Percentiles rank a stretch among this genome's conserved stretches.
phyloP scores from a whole-genome alignment of 257 asterid genomes.

The Penstemon newberryi region DNA sequence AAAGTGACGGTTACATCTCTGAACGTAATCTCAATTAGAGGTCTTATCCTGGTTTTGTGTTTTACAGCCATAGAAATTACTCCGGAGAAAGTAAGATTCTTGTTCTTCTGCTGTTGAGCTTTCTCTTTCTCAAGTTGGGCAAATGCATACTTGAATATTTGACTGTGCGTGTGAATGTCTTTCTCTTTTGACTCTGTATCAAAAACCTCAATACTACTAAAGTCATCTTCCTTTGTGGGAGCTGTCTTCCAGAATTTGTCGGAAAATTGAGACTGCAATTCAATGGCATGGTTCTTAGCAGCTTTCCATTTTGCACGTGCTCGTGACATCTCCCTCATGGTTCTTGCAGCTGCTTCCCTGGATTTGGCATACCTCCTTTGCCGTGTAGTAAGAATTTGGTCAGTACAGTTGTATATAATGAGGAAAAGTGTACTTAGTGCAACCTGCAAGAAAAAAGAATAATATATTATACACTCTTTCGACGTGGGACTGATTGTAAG shows the following conservation, averaged over 20 bases:
- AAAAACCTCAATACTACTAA: slow-evolving; percentile 26
- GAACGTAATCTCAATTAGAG: slow-evolving; percentile 52
- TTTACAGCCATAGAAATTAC: slow-evolving; percentile 54
- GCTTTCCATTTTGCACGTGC: slow-evolving; percentile 90
- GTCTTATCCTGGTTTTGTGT: slow-evolving; percentile 42
- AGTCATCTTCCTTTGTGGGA: slow-evolving; percentile 25
- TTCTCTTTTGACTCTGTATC: slow-evolving; percentile 40
- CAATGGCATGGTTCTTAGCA: slow-evolving; percentile 71
- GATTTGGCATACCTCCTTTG: slow-evolving; percentile 82
- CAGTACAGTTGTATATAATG: slow-evolving; percentile 83
- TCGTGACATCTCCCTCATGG: slow-evolving; percentile 66
- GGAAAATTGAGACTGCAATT: slow-evolving; percentile 70
- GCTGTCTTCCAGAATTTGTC: slow-evolving; percentile 59
- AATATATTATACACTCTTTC: background rate
- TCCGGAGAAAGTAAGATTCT: slow-evolving; percentile 60
- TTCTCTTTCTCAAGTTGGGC: slow-evolving; percentile 62
- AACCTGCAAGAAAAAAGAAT: slow-evolving; percentile 47
- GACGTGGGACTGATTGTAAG: background rate
- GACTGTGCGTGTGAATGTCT: slow-evolving; percentile 50
- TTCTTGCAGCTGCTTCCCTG: slow-evolving; percentile 92
- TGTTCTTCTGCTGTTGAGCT: slow-evolving; percentile 52
- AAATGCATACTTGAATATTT: slow-evolving; percentile 63
- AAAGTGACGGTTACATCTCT: slow-evolving; percentile 50
- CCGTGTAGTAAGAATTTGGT: slow-evolving; percentile 79
- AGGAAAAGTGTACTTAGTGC: slow-evolving; percentile 78